Percentiles rank a stretch among this genome's conserved stretches.
These are phyloP conservation scores for Monosporozyma servazzii DNA, from an alignment of 805 yeast genomes.

Conservation along the genomic window DNA sequence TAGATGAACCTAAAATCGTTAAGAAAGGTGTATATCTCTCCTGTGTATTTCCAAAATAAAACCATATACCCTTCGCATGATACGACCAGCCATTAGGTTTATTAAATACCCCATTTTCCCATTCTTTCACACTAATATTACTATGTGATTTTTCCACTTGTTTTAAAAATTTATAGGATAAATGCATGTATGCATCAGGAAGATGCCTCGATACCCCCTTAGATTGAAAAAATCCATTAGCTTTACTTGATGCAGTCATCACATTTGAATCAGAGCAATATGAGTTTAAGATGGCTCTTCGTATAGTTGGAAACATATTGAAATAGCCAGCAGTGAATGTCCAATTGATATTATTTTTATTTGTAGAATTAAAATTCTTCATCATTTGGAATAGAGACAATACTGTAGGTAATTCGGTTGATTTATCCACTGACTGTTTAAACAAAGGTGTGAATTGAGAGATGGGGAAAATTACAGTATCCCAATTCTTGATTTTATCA, in stretches of 20 bases:
- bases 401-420: constrained; percentile 76
- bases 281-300: constrained; percentile 46
- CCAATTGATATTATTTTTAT: constrained; percentile 43
- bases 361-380: constrained; percentile 23
- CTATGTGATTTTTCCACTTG: constrained; percentile 34
- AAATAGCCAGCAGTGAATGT: constrained; percentile 94
- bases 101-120: constrained; percentile 82
- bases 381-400: constrained; percentile 48
- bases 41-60: constrained; percentile 39
- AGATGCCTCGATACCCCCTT: constrained; percentile 70
- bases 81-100: constrained; percentile 88
- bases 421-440: constrained; percentile 39
- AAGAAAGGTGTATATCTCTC: constrained; percentile 48
- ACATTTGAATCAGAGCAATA: constrained; percentile 41
- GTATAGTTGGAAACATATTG: constrained; percentile 75
- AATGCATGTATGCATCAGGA: constrained; percentile 78
- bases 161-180: constrained; percentile 60
- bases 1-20: constrained; percentile 85
- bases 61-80: constrained; percentile 96
- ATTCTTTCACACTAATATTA: constrained; percentile 58
- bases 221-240: constrained; percentile 86
- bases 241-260: constrained; percentile 86
- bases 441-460: constrained; percentile 85
- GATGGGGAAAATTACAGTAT: constrained; percentile 76
- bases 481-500: not conserved